Evolutionary conservation across 192 early-diverging fungal species (phyloP), one percentile per base, ranked within the genome.

Genomic region (Coemansia sp.): DNA sequence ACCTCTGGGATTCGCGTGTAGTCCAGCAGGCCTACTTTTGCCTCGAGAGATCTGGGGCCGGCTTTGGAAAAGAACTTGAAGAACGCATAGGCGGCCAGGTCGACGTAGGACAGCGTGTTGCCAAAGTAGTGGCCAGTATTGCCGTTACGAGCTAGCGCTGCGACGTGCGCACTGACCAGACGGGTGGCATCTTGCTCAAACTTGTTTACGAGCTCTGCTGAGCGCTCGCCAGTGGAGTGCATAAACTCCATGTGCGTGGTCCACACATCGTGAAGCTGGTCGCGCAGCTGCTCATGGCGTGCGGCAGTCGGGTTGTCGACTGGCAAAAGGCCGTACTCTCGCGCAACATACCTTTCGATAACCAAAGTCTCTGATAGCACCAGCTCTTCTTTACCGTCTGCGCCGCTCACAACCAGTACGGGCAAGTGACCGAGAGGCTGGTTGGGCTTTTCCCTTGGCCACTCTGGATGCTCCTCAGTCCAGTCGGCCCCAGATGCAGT

Each of bases 331-430:
- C 62, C 75, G 53, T 82, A 84, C 60, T 78, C 75, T 50, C 62
- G 48, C 5, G 81, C 61, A 7, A 86, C 60, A 43, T 81, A 84
- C 19, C 84, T 81, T 43, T 81, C 81, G 39, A 86, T 86, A 3
- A 69, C 73, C 17, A 67, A 58, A 0, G 75, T 58, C 35, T 86
- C 82, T 3, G 75, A 65, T 4, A 84, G 36, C 8, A 65, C 21
- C 40, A 82, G 56, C 7, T 63, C 60, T 17, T 12, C 29, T 15
- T 46, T 68, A 32, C 60, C 65, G 34, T 68, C 36, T 3, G 26
- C 33, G 19, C 27, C 53, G 37, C 60, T 65, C 24, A 65, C 67
- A n/a, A 68, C 39, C 18, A 75, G 54, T 4, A 75, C 72, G 4
- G 72, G 72, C 62, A 75, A 40, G 15, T 57, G 67, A 0, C 72